Evolutionary conservation across 192 early-diverging fungal species (phyloP).

Genomic region (Gaertneriomyces semiglobifer): DNA sequence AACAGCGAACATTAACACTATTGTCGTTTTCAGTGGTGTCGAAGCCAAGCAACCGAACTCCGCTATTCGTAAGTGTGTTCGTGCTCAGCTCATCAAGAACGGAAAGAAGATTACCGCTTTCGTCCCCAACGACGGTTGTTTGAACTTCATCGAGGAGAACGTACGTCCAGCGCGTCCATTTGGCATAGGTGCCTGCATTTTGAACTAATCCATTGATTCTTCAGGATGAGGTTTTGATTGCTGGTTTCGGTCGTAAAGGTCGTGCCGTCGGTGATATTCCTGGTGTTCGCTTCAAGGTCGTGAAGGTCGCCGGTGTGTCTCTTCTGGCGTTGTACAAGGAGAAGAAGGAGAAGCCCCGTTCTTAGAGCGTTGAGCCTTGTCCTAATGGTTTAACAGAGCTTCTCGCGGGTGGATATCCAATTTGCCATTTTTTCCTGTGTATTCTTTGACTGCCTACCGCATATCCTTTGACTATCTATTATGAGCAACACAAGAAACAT

Average conservation of each 20-base stretch:
- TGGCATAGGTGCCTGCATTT: background rate
- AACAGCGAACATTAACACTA: no score
- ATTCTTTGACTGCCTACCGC: no score
- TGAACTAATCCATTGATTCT: background rate
- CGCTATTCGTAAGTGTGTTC: conserved; percentile 99
- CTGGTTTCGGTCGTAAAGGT: conserved; percentile 99
- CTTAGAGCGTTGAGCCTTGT: conserved; percentile 16
- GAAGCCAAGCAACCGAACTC: conserved; percentile 99
- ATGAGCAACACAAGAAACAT: no score
- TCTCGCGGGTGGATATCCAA: no score
- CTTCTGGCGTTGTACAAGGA: conserved; percentile 99
- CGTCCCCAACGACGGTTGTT: conserved; percentile 99
- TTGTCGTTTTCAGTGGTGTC: conserved; percentile 70
- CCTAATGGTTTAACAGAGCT: no score
- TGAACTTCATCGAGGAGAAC: conserved; percentile 99
- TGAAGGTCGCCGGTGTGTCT: conserved; percentile 99
- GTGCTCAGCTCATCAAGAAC: conserved; percentile 99
- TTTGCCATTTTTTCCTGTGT: no score
- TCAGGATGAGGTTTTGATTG: conserved; percentile 95
- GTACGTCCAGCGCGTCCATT: conserved; percentile 9
- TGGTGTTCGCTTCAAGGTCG: conserved; percentile 99
- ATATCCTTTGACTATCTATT: no score
- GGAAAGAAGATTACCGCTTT: conserved; percentile 99
- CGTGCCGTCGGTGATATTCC: conserved; percentile 99
- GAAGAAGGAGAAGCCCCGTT: conserved; percentile 99